Base-by-base conservation (phyloP, 169 alveolate genomes). In the Eimeria tenella region DNA sequence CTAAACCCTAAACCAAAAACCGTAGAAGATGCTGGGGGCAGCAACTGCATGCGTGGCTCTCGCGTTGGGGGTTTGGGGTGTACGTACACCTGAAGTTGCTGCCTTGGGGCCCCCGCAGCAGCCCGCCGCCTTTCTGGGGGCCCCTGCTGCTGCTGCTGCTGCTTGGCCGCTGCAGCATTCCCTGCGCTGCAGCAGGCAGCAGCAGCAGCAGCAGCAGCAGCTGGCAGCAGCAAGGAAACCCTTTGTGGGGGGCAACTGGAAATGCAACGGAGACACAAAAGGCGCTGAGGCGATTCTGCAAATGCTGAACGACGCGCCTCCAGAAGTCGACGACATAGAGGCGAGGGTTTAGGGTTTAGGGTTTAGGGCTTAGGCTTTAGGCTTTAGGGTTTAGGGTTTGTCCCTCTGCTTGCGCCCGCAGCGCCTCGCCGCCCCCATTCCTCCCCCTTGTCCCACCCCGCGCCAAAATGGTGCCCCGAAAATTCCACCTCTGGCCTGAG, bases 191-290 rank as follows among this genome's bases (percentile, higher is more conserved):
- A 58, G 19, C 68, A 58, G 68, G 68, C 68, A 58, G 19, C 11
- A 58, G 11, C 19, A 31, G 42, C 42, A 31, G 42, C 42, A 31
- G 42, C 68, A 58, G 68, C 68, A 58, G 19, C 68, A 58, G 19
- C 21, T 58, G 68, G 68, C 68, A 58, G 68, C 68, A 58, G 68
- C 68, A 58, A 58, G 99, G 94, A 97, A 97, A 96, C 95, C 96
- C 62, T 97, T 98, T 92, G 98, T 98, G n/a, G 99, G 99, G 17
- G 99, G 99, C 21, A 98, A 98, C 96, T 98, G 99, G 99, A 98
- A 98, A 96, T 97, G 99, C 96, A 98, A 98, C 94, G 99, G 99
- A 84, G 97, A 98, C 63, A 23, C 92, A 5, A 97, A 97, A 21
- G 96, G 97, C 53, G 56, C 81, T 13, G 63, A 17, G 31, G 89